These are phyloP conservation scores for Saposhnikovia divaricata DNA, from an alignment of 129 eudicot genomes.

Conservation along the genomic window DNA sequence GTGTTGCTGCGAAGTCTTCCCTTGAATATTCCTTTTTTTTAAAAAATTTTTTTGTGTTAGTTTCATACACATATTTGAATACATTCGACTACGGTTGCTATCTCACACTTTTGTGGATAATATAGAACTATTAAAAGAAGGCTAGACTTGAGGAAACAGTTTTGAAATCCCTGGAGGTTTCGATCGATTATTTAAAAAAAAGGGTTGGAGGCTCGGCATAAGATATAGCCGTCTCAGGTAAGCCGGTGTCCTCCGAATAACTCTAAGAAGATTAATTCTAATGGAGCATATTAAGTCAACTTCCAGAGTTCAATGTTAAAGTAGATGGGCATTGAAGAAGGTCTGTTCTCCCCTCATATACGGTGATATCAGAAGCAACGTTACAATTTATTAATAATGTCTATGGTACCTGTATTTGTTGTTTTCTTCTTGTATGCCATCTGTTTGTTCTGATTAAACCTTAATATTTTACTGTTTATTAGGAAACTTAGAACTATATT, in stretches of 20 bases:
- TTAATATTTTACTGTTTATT: neutral
- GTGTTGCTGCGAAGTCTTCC: too few species aligned
- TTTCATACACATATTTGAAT: neutral
- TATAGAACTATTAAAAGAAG: neutral
- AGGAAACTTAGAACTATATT: neutral
- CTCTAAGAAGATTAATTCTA: too few species aligned
- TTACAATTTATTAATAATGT: neutral
- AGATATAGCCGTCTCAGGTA: neutral
- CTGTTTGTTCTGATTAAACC: neutral
- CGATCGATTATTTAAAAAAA: too few species aligned
- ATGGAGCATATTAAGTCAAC: neutral
- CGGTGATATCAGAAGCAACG: neutral
- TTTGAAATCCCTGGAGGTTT: neutral
- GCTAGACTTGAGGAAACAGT: neutral
- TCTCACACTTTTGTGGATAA: neutral
- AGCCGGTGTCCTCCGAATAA: neutral
- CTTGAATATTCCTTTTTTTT: too few species aligned
- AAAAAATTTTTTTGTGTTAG: too few species aligned
- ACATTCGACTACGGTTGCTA: neutral
- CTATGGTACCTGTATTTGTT: neutral
- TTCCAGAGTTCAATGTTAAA: neutral
- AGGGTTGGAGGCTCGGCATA: neutral
- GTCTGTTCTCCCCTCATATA: neutral
- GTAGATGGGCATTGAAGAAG: neutral
- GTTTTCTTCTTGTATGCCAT: neutral